A percentile compares a stretch with the other conserved stretches of the same genome.
Evolutionary conservation across 2,329 filamentous ascomycete genomes (phyloP).

Genomic region (Didymosphaeria variabile): DNA sequence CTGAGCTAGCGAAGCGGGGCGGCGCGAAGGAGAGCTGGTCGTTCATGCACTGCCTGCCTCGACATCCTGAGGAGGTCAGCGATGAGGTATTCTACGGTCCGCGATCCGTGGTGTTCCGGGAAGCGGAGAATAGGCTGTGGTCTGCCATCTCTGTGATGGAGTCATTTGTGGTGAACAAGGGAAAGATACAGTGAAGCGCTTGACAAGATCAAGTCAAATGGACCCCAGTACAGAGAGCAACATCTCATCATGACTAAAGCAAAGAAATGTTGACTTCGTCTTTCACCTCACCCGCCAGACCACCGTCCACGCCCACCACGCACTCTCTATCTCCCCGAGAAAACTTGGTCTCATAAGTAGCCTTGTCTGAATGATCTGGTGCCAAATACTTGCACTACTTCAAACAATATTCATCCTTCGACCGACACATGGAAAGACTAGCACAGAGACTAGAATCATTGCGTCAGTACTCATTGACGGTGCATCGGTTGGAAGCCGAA

Average conservation of each 20-base stretch:
- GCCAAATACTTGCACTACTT: no score
- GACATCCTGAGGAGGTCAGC: slow-evolving; percentile 89
- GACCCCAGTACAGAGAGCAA: neutral
- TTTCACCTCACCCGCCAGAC: no score
- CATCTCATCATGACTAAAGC: no score
- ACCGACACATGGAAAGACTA: neutral
- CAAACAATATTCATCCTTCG: neutral
- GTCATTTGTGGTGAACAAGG: slow-evolving; percentile 93
- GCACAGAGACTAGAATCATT: neutral
- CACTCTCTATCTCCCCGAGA: neutral
- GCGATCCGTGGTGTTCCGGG: slow-evolving; percentile 86
- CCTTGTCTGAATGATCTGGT: neutral
- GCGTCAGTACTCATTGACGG: neutral
- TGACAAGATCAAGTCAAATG: neutral
- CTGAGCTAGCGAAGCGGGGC: slow-evolving; percentile 81
- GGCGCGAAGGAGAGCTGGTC: slow-evolving; percentile 91
- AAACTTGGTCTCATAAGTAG: no score
- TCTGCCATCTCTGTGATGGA: slow-evolving; percentile 84
- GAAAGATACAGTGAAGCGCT: slow-evolving; percentile 65
- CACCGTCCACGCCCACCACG: no score
- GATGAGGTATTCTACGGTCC: slow-evolving; percentile 94
- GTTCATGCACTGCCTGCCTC: slow-evolving; percentile 97
- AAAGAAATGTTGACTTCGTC: no score
- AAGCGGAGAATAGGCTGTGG: slow-evolving; percentile 95
- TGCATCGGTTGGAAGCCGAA: neutral